phyloP scores from a whole-genome alignment of 805 yeast genomes.

The Scheffersomyces coipomensis region DNA sequence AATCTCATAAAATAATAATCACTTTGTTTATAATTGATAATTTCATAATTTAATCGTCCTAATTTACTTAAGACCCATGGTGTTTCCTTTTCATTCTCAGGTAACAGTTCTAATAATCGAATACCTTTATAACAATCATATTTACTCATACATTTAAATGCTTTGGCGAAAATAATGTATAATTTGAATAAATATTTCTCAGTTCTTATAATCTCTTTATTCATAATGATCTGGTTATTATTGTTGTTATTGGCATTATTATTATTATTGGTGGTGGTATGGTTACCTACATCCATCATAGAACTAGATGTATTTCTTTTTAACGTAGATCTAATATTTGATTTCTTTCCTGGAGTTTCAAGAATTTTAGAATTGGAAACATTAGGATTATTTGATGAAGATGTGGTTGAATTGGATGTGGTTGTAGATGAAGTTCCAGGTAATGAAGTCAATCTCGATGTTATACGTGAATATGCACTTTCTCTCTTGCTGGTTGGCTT shows the following conservation, averaged over 20 bases:
- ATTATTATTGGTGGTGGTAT: neutral
- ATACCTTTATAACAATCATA: conserved; percentile 84
- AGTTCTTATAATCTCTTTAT: conserved; percentile 25
- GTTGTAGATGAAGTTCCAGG: conserved; percentile 20
- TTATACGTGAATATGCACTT: conserved; percentile 42
- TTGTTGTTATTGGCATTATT: conserved; percentile 1
- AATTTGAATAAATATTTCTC: conserved; percentile 46
- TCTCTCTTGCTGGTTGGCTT: conserved; percentile 27
- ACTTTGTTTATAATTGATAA: conserved; percentile 79
- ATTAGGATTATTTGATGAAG: neutral
- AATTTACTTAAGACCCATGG: conserved; percentile 84
- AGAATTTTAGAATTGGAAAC: neutral
- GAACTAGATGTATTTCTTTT: conserved; percentile 15
- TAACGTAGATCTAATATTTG: conserved; percentile 9
- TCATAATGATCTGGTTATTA: conserved; percentile 9
- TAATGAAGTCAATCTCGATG: conserved; percentile 43
- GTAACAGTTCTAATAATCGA: conserved; percentile 61
- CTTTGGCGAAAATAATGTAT: conserved; percentile 56
- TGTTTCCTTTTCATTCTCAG: conserved; percentile 60
- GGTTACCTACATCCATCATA: neutral
- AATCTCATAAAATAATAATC: conserved; percentile 61
- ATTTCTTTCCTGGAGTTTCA: conserved; percentile 1
- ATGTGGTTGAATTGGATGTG: conserved; percentile 10
- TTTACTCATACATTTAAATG: conserved; percentile 55
- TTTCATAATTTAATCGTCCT: conserved; percentile 83